Evolutionary conservation across 2,329 filamentous ascomycete species (phyloP), one percentile per base, ranked within the genome.

Genomic region (Dichotomopilus funicola): DNA sequence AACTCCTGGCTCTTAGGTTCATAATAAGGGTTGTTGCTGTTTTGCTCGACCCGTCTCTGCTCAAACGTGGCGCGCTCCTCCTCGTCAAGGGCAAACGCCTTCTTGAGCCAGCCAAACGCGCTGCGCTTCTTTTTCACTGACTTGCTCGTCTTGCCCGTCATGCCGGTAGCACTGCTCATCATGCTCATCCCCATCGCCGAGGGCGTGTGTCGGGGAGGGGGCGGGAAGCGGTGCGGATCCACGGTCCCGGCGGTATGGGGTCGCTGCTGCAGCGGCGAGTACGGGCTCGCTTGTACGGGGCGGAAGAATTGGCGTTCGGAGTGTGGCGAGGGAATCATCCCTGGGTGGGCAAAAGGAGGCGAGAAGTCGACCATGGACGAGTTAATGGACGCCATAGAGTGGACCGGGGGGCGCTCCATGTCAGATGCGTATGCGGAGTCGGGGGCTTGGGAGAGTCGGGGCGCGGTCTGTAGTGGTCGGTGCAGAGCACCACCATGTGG

Each of bases 31-130:
- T 78, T 76, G 0, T 77, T 76, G 0, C 66, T 68, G 10, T 65
- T 56, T 55, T 76, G 71, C 62, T 75, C 73, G 6, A 73, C 72
- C 64, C 73, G 78, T 55, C 78, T 76, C 46, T 78, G 76, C 65
- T 85, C 81, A 60, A 83, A 86, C 8, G 77, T 76, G 7, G 76
- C 74, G 51, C 76, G 77, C 67, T 86, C 83, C 48, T 85, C 81
- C 27, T 86, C 83, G 58, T 84, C 82, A 33, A 86, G 69, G 37
- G 78, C 80, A 51, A 86, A 86, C 0, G 82, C 82, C 70, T 86
- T 86, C 68, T 85, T 86, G 54, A 86, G 68, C 83, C 83, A 86
- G 2, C 82, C 83, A 64, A 86, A 85, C 1, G 82, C 81, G 62
- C 83, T 85, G 60, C 81, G 78, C 73, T 86, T 86, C 73, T 85